Evolutionary conservation across 2,329 filamentous ascomycete genomes (phyloP).

Genomic region (Penicillium sp.): DNA sequence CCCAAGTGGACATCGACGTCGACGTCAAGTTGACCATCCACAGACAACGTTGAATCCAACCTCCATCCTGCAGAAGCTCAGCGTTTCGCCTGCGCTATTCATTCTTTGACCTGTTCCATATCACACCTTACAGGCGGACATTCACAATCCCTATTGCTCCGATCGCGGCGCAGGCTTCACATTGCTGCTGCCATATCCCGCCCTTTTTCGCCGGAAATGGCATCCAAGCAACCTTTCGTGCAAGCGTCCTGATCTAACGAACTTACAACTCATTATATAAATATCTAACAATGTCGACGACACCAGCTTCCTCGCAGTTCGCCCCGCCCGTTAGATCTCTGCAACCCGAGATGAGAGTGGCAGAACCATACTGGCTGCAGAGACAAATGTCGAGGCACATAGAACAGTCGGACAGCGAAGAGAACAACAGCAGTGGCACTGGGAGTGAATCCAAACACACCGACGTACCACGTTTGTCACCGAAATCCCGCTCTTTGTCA

Average conservation of each 20-base stretch:
- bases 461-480: slow-evolving; percentile 25
- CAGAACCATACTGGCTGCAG: slow-evolving; percentile 15
- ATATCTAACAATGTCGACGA: neutral
- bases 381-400: slow-evolving; percentile 11
- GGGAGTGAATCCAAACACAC: slow-evolving; percentile 1
- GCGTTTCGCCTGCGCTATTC: neutral
- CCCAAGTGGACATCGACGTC: slow-evolving; percentile 3
- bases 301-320: neutral
- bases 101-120: neutral
- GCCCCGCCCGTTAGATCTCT: neutral
- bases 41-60: neutral
- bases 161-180: neutral
- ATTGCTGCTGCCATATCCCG: neutral
- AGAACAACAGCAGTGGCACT: slow-evolving; percentile 3
- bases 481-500: slow-evolving; percentile 61
- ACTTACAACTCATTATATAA: neutral
- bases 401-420: slow-evolving; percentile 11
- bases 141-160: neutral
- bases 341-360: slow-evolving; percentile 8
- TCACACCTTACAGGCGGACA: neutral
- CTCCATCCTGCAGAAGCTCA: neutral
- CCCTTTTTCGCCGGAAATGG: neutral
- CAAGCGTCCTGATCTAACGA: neutral
- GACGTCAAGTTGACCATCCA: neutral
- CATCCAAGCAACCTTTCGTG: neutral